Evolutionary conservation across 2,329 filamentous ascomycete species (phyloP).

Genomic region (Penicillium sp.): DNA sequence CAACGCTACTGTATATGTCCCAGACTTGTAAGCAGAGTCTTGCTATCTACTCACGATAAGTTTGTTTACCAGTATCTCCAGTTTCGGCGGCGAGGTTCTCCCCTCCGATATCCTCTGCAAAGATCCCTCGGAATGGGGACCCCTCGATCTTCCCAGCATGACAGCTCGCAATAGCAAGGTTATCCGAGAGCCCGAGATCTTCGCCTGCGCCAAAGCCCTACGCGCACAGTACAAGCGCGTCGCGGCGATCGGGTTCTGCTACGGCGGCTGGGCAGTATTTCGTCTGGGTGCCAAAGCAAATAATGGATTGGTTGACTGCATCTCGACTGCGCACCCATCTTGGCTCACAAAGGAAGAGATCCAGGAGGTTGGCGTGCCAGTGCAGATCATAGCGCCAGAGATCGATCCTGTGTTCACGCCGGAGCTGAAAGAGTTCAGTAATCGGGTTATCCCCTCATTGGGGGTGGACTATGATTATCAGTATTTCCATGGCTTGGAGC

Average conservation of each 20-base stretch:
- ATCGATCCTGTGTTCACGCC: conserved; percentile 47
- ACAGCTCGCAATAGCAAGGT: conserved; percentile 42
- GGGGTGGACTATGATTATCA: conserved; percentile 55
- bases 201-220: conserved; percentile 40
- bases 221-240: conserved; percentile 36
- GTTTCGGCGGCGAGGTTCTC: conserved; percentile 43
- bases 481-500: conserved; percentile 55
- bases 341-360: conserved; percentile 53
- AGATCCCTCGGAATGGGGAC: conserved; percentile 26
- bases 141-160: conserved; percentile 49
- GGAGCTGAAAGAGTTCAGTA: conserved; percentile 53
- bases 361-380: conserved; percentile 50
- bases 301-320: conserved; percentile 51
- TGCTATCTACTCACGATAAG: not conserved
- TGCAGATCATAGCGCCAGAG: conserved; percentile 60
- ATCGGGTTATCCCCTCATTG: conserved; percentile 43
- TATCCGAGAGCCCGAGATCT: conserved; percentile 44
- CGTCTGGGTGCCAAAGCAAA: conserved; percentile 49
- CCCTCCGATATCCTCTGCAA: conserved; percentile 32
- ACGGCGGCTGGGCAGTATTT: conserved; percentile 57
- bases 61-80: conserved; percentile 1
- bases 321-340: conserved; percentile 53
- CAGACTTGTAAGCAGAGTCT: conserved; percentile 30
- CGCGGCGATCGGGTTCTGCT: conserved; percentile 56
- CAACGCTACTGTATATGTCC: conserved; percentile 53